Base-by-base conservation (phyloP, 2,329 filamentous ascomycete genomes). In the Colletotrichum liaoningense region DNA sequence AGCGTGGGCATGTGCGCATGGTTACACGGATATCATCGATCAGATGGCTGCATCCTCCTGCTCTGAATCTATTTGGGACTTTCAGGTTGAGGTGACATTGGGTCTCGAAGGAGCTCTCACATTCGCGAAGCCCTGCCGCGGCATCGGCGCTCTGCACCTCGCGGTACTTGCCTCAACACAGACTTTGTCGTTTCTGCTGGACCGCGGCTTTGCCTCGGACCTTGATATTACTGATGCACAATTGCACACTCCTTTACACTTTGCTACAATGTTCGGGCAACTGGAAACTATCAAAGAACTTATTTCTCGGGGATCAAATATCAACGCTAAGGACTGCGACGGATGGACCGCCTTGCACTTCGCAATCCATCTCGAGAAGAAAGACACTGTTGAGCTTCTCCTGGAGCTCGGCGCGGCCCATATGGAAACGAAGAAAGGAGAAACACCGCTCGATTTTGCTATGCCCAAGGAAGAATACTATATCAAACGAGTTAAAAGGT, bases 401-500 rank as follows among this genome's bases (percentile, higher is more conserved):
- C 67, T 69, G 14, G 59, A 69, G n/a, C 14, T 69, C 6, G 62
- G 67, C 3, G 67, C 60, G 16, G 9, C 22, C 2, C 67, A 65
- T 22, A 5, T 59, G 22, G 30, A 26, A 6, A 52, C 22, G 9
- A 54, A 19, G 1, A 33, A 30, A 12, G 60, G 67, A 1, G 42
- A 59, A 12, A 65, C 62, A 12, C 60, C 67, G 11, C 42, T 69
- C 28, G 67, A 69, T 16, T n/a, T 69, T 4, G 54, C 67, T 3
- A 7, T 65, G 2, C 19, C 9, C 6, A 30, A 7, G n/a, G n/a
- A 22, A 16, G 16, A 46, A 38, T 22, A 22, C 4, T 5, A 33
- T 26, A 1, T 33, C 65, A 30, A n/a, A 11, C n/a, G 28, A 54
- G 38, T 42, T 3, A 7, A 42, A 42, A 42, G 14, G 16, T 42